Evolutionary conservation across 2,329 filamentous ascomycete genomes (phyloP), one percentile per base, ranked within the genome.

Genomic region (Plectosphaerella sp.): DNA sequence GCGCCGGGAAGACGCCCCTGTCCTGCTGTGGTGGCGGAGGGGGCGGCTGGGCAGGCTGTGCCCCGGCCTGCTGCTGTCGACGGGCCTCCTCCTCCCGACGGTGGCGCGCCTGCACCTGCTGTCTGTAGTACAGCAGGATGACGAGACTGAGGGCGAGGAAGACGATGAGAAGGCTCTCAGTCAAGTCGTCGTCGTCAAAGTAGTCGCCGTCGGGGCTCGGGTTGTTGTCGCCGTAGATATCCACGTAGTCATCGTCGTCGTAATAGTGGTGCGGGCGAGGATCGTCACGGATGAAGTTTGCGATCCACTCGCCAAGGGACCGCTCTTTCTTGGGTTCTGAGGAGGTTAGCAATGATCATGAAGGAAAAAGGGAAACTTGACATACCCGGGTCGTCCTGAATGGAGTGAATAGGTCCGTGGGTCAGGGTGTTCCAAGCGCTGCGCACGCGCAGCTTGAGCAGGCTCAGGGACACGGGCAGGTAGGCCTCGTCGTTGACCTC

Each of bases 351-450:
- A 48, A 18, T 41, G 22, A 35, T 22, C 10, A 46, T 22, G 22
- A 22, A 22, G 22, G 3, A 36, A 42, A 25, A 24, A 24, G 20
- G 20, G 22, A 51, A 18, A 12, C 16, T 41, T 12, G 39, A 69
- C 82, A 74, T 80, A 93, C 89, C 80, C 61, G 88, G 87, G 57
- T 97, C 93, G 58, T 96, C 90, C 61, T 89, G 87, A 48, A 97
- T 97, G 15, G 89, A 91, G 63, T 97, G 96, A 56, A 97, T 83
- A 18, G 87, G 83, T n/a, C 94, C 94, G 63, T 92, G 83, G 0
- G 91, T 96, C 57, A 97, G 75, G 0, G 87, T 91, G 61, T 97
- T 97, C 94, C 94, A 99, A 61, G 90, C 94, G 65, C 91, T 96
- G 54, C 92, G 83, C 49, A 88, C 73, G 11, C 93, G 80, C 54